phyloP scores from a whole-genome alignment of 371 early-diverging fungal species.

The Saksenaea vasiformis region DNA sequence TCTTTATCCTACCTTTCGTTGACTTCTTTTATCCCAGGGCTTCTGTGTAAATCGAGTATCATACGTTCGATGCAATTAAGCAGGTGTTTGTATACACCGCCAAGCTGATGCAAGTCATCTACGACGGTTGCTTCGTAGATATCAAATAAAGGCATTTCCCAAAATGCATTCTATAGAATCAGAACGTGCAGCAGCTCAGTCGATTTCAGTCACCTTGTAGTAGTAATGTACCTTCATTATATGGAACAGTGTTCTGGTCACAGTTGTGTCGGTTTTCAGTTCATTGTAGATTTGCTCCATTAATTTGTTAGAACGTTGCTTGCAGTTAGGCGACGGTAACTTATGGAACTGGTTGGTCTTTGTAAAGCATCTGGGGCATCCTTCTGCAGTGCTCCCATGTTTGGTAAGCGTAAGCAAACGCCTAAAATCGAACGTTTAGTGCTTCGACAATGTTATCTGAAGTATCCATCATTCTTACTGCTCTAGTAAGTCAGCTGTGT shows the following conservation, averaged over 20 bases:
- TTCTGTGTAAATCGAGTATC: not conserved
- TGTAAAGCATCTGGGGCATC: too few relatives aligned
- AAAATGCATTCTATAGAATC: constrained; percentile 4
- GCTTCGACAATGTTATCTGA: not conserved
- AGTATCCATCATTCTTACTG: too few relatives aligned
- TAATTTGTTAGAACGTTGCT: too few relatives aligned
- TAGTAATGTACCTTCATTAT: too few relatives aligned
- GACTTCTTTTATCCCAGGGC: not conserved
- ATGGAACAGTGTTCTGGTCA: too few relatives aligned
- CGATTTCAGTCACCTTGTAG: too few relatives aligned
- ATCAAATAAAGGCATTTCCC: constrained; percentile 2
- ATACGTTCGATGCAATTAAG: not conserved
- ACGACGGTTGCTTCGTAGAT: not conserved
- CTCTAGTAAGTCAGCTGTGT: too few relatives aligned
- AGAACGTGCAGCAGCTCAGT: too few relatives aligned
- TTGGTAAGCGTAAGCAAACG: not conserved
- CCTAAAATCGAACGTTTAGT: not conserved
- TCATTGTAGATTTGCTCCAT: too few relatives aligned
- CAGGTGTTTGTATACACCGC: constrained; percentile 1
- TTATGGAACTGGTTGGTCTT: too few relatives aligned
- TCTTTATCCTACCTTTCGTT: not conserved
- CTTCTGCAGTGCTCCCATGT: not conserved
- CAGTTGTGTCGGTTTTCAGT: too few relatives aligned
- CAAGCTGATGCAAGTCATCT: constrained; percentile 7
- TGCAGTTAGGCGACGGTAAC: too few relatives aligned